A percentile compares a stretch with the other conserved stretches of the same genome.
Conservation (phyloP, 169 alveolate genomes). For the Eimeria maxima region DNA sequence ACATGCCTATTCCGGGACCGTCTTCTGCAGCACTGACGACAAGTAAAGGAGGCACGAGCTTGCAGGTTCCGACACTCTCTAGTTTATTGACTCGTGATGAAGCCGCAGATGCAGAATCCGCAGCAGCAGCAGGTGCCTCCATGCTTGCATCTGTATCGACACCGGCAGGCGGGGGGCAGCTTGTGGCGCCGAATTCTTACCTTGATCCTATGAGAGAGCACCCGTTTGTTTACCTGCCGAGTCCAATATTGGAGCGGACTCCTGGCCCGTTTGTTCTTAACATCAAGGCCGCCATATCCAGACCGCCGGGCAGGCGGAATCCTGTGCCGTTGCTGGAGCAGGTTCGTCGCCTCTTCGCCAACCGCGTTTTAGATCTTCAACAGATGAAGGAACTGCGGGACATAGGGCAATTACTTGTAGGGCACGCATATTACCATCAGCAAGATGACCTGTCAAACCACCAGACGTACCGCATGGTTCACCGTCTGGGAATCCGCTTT, state of each 20-base stretch:
- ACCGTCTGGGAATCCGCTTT: constrained; percentile 17
- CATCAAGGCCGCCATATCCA: no score
- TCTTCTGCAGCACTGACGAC: background rate
- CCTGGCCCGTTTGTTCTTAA: no score
- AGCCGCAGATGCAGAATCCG: background rate
- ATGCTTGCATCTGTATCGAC: background rate
- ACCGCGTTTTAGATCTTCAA: background rate
- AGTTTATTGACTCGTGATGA: background rate
- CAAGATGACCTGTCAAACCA: background rate
- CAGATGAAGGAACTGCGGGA: background rate
- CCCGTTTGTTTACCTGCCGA: background rate
- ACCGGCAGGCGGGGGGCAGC: background rate
- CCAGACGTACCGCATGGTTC: background rate
- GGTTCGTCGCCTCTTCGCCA: no score
- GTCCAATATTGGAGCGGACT: no score
- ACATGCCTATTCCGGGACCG: background rate
- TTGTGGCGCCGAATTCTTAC: background rate
- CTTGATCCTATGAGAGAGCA: background rate
- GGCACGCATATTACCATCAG: background rate
- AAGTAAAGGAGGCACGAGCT: background rate
- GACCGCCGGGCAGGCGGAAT: no score
- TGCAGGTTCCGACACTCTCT: background rate
- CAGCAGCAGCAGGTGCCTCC: background rate
- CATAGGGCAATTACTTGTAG: background rate
- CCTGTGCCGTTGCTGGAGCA: no score